A percentile compares a stretch with the other conserved stretches of the same genome.
phyloP scores from a whole-genome alignment of 2,329 filamentous ascomycete genomes.

The Leptodontidium sp. region DNA sequence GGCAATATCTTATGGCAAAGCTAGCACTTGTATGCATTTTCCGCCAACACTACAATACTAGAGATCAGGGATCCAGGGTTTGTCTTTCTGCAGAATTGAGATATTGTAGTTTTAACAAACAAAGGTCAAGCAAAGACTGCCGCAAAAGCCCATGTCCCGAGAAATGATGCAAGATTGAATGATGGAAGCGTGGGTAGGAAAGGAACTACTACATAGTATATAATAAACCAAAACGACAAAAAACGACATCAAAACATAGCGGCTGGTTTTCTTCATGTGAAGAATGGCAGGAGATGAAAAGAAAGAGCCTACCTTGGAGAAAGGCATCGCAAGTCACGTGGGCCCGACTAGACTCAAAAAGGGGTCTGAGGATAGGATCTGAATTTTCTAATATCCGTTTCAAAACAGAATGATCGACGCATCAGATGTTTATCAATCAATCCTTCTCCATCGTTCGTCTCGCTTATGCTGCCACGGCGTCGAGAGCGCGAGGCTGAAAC shows the following conservation, averaged over 20 bases:
- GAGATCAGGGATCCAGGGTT: too few species aligned
- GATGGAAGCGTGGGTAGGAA: too few species aligned
- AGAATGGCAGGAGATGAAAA: background rate
- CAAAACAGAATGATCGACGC: constrained; percentile 20
- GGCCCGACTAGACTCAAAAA: background rate
- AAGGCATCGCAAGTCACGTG: background rate
- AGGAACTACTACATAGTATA: too few species aligned
- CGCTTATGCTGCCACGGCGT: background rate
- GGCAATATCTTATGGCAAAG: background rate
- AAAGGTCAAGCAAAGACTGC: too few species aligned
- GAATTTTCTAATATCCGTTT: background rate
- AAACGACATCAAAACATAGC: too few species aligned
- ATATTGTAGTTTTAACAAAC: too few species aligned
- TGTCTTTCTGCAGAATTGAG: too few species aligned
- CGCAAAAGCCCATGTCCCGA: too few species aligned
- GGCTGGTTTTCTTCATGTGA: too few species aligned
- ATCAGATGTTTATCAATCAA: constrained; percentile 18
- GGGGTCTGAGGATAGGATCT: background rate
- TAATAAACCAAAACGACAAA: too few species aligned
- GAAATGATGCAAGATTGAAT: too few species aligned
- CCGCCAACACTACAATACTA: background rate
- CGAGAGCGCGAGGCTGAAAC: constrained; percentile 19
- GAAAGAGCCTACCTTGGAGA: background rate
- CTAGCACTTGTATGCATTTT: background rate
- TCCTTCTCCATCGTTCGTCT: constrained; percentile 1